Evolutionary conservation across 805 yeast genomes (phyloP).

Genomic region (Brettanomyces sp.): DNA sequence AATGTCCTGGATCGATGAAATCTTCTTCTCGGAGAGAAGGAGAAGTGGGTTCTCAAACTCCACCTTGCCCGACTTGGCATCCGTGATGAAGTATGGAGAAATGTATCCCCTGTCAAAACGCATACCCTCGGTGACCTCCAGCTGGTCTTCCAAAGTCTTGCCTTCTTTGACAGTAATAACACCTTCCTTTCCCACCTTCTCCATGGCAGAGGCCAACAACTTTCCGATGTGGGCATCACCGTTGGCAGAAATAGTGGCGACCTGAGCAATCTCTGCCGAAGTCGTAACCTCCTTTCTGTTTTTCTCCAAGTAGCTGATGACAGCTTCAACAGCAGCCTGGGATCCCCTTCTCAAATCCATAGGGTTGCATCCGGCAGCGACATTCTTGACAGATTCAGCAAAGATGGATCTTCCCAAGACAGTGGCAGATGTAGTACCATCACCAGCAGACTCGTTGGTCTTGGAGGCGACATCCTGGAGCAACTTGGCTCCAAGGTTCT

Average conservation of each 20-base stretch:
- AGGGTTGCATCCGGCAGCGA: conserved; percentile 98
- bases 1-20: conserved; percentile 82
- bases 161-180: conserved; percentile 97
- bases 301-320: conserved; percentile 70
- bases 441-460: conserved; percentile 97
- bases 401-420: conserved; percentile 92
- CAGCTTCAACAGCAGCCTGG: conserved; percentile 93
- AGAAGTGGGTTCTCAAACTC: conserved; percentile 91
- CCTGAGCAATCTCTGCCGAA: conserved; percentile 92
- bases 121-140: conserved; percentile 98
- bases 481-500: conserved; percentile 92
- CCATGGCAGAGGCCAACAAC: conserved; percentile 91
- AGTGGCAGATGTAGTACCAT: conserved; percentile 97
- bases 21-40: conserved; percentile 84
- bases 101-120: conserved; percentile 96
- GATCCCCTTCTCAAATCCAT: conserved; percentile 97
- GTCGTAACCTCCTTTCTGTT: conserved; percentile 92
- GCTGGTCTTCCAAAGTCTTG: conserved; percentile 90
- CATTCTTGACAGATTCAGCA: conserved; percentile 91
- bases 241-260: conserved; percentile 95
- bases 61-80: conserved; percentile 84
- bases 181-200: conserved; percentile 98
- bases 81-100: conserved; percentile 93
- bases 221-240: conserved; percentile 91
- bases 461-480: conserved; percentile 94